Conservation (phyloP, 805 yeast genomes). For the Metahyphopichia silvanorum region DNA sequence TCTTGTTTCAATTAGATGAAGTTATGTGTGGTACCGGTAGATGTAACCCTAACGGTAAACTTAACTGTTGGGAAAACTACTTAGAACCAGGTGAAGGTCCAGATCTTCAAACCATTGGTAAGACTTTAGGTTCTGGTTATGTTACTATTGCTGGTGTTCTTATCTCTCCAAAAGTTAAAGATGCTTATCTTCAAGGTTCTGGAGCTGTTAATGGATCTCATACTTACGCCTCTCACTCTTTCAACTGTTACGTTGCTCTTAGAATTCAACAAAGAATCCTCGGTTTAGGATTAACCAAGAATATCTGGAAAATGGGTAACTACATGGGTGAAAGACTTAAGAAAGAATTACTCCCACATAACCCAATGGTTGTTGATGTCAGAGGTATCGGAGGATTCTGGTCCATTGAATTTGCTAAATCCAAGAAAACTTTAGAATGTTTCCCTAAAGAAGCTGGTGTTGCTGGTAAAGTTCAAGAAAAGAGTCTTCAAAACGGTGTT, state of each 20-base stretch:
- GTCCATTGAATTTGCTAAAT: constrained; percentile 55
- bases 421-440: constrained; percentile 48
- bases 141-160: constrained; percentile 30
- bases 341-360: constrained; percentile 6
- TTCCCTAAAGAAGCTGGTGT: constrained; percentile 36
- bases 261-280: constrained; percentile 27
- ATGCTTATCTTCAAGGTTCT: constrained; percentile 16
- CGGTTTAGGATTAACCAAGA: constrained; percentile 31
- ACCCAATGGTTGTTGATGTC: constrained; percentile 48
- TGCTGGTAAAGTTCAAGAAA: constrained; percentile 32
- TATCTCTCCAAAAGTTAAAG: constrained; percentile 22
- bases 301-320: constrained; percentile 41
- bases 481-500: constrained; percentile 44
- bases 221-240: constrained; percentile 23
- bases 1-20: constrained; percentile 28
- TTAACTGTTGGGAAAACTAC: constrained; percentile 30
- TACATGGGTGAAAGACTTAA: constrained; percentile 36
- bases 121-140: constrained; percentile 28
- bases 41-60: constrained; percentile 19
- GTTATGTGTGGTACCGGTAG: constrained; percentile 38
- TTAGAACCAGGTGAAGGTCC: constrained; percentile 23
- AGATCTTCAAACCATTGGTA: constrained; percentile 29
- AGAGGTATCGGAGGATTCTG: constrained; percentile 64
- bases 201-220: constrained; percentile 20
- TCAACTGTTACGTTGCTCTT: constrained; percentile 27